Base-by-base conservation (phyloP, 768 basidiomycete genomes). In the Mycena latifolia region DNA sequence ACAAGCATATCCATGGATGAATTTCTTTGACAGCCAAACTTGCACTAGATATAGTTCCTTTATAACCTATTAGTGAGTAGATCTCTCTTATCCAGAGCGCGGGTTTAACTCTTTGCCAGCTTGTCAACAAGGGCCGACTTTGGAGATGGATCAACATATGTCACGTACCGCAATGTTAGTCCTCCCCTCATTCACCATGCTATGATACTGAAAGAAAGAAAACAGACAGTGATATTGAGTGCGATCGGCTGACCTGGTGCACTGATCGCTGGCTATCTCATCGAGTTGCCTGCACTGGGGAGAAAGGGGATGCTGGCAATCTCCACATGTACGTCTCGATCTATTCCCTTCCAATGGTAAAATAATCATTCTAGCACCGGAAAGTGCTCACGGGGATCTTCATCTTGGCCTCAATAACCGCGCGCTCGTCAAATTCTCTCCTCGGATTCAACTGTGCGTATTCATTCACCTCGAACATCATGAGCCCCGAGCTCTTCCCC, bases 391-490 rank as follows among this genome's bases (percentile, higher is more conserved):
- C 88, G 0, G 87, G 88, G 1, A 79, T 84, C 6, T 89, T 89
- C 76, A 83, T 89, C 61, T 86, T 87, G 61, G 85, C 79, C 10
- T 80, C 80, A 55, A 89, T 89, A 9, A 88, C 87, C 0, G 85
- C 88, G 9, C 81, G 85, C 28, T 81, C 82, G 3, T 86, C 84
- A 39, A 76, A 84, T 50, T 80, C 82, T 11, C 74, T 89, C 11
- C 81, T 89, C 9, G 86, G 81, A 20, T 88, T 85, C 86, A 87
- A 88, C 63, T 88, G 88, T 66, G 85, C 78, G 18, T 88, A 86
- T 76, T 83, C 80, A 47, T 88, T 88, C 75, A 83, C 83, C 58
- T 81, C 79, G 62, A 88, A 88, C 71, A 73, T 86, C 58, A 87
- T 86, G 85, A 81, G 84, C 11, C 86, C 86, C 24, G 85, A 87